These are phyloP conservation scores for Ascochyta koolunga DNA, from an alignment of 2,329 filamentous ascomycete genomes.

Conservation along the genomic window DNA sequence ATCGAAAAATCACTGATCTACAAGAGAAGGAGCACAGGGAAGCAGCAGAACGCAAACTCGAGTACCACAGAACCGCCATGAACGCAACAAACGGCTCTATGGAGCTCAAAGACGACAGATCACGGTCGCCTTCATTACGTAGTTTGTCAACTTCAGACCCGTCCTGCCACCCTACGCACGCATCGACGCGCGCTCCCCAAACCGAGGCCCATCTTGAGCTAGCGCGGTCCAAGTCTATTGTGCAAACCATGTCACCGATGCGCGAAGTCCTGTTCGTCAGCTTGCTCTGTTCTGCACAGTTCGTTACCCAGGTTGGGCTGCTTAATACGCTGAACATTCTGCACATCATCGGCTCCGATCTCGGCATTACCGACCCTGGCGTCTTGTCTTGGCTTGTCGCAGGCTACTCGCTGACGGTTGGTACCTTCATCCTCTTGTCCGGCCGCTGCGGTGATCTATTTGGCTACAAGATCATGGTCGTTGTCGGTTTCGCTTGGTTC, in stretches of 20 bases:
- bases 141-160: not conserved
- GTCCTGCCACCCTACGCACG: constrained; percentile 3
- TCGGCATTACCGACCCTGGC: constrained; percentile 48
- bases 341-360: constrained; percentile 51
- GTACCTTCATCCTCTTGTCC: constrained; percentile 58
- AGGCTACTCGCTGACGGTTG: constrained; percentile 56
- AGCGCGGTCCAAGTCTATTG: constrained; percentile 29
- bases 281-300: constrained; percentile 34
- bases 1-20: not conserved
- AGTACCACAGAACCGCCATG: not conserved
- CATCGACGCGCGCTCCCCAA: not conserved
- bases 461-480: constrained; percentile 57
- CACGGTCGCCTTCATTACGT: constrained; percentile 2
- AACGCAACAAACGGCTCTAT: not conserved
- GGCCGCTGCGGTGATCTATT: constrained; percentile 59
- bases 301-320: constrained; percentile 52
- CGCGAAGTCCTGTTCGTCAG: constrained; percentile 36
- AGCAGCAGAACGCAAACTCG: not conserved
- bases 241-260: constrained; percentile 27
- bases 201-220: constrained; percentile 18
- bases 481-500: constrained; percentile 59
- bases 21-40: not conserved
- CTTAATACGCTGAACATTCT: constrained; percentile 48
- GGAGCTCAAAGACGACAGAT: constrained; percentile 1
- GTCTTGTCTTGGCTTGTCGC: constrained; percentile 58